Evolutionary conservation across 805 yeast species (phyloP).

Genomic region (Nakazawaea peltata): DNA sequence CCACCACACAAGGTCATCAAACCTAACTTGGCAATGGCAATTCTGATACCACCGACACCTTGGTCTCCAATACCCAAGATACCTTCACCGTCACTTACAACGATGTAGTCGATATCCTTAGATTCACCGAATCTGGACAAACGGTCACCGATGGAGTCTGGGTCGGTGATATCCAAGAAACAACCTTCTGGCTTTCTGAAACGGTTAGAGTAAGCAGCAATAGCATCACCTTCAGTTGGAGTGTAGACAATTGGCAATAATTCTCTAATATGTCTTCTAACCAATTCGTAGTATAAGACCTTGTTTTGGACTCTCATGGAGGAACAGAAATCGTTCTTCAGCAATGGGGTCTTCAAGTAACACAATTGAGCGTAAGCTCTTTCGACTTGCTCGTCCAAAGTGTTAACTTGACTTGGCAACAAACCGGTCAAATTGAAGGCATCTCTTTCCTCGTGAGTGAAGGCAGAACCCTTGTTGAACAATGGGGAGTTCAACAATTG

Average conservation of each 20-base stretch:
- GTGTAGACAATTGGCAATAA: constrained; percentile 79
- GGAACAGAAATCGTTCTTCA: constrained; percentile 89
- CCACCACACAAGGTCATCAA: constrained; percentile 98
- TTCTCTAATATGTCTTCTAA: constrained; percentile 82
- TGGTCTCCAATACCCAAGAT: constrained; percentile 97
- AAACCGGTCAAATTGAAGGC: constrained; percentile 76
- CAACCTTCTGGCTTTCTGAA: constrained; percentile 96
- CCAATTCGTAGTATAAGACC: constrained; percentile 81
- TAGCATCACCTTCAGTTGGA: constrained; percentile 94
- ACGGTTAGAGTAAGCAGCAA: constrained; percentile 84
- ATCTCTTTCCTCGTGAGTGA: constrained; percentile 72
- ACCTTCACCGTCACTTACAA: constrained; percentile 96
- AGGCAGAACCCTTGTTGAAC: constrained; percentile 95
- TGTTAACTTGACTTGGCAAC: constrained; percentile 75
- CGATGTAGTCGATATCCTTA: constrained; percentile 91
- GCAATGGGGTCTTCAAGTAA: constrained; percentile 72
- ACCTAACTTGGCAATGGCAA: constrained; percentile 85
- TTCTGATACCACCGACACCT: constrained; percentile 95
- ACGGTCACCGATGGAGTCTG: constrained; percentile 71
- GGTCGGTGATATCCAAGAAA: constrained; percentile 76
- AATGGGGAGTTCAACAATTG: constrained; percentile 81
- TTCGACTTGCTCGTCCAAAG: constrained; percentile 84
- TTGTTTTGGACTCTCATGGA: constrained; percentile 88
- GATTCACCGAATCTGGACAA: constrained; percentile 73
- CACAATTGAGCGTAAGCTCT: constrained; percentile 85